Base-by-base conservation (phyloP, 352 stramenopile species). In the Phytophthora hibernalis region DNA sequence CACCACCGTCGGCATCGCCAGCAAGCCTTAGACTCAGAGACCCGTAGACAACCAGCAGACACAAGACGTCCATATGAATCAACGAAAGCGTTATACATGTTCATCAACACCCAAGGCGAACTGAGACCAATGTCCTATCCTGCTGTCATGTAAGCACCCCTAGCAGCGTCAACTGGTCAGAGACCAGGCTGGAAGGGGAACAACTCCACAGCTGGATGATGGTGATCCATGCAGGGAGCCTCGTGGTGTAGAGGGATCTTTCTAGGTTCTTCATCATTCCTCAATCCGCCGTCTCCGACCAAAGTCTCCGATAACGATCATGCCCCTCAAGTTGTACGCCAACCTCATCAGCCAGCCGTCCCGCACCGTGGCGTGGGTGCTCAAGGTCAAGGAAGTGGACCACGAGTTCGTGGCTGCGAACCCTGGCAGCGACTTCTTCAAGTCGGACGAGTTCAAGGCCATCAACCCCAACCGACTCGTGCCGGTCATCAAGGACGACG, bases 261-360 rank as follows among this genome's bases (percentile, higher is more conserved):
- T 45, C 26, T 31, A 33, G 53, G 20, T 37, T 53, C 13, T 33
- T 7, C 8, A 9, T 66, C 66, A 77, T 66, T 74, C 59, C 33
- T 52, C 12, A 68, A 71, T 71, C 37, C 26, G 45, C 65, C 42
- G 3, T 50, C 10, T 55, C 47, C 43, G 30, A n/a, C 18, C 2
- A 33, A 30, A 61, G 28, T 47, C 15, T 47, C 15, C 40, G 21
- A 40, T 12, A 37, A 57, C 24, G 9, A 49, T 13, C 7, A 83
- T 83, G 75, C 35, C 47, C 13, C 64, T 88, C 61, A 84, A 74
- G 61, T 72, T 90, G 15, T 89, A 85, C 78, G 79, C 70, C 24
- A 86, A 89, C 68, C 61, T 80, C 51, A 68, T 87, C 64, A 90
- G 82, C 57, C 82, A 90, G 68, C 82, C 79, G 9, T 75, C 66